Evolutionary conservation across 1,139 yeast genomes (phyloP).

Genomic region (Kurtzmaniella natalensis): DNA sequence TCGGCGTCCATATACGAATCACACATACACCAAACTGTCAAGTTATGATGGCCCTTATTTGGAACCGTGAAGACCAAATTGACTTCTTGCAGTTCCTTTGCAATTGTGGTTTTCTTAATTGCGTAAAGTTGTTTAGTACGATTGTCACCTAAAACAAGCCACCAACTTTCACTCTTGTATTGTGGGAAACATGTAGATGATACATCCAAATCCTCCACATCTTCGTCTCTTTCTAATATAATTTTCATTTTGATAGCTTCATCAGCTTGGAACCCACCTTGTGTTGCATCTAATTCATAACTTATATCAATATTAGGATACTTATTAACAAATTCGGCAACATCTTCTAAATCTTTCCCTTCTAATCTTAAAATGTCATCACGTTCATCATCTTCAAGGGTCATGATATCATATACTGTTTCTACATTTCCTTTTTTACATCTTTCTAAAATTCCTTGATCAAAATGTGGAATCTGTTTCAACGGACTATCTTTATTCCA

Average conservation of each 20-base stretch:
- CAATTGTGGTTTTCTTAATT: slow-evolving; percentile 60
- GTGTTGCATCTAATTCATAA: slow-evolving; percentile 43
- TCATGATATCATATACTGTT: slow-evolving; percentile 80
- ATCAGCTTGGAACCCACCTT: slow-evolving; percentile 28
- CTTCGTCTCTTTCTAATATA: slow-evolving; percentile 67
- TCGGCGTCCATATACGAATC: slow-evolving; percentile 91
- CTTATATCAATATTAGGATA: slow-evolving; percentile 82
- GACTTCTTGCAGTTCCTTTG: slow-evolving; percentile 49
- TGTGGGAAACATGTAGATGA: slow-evolving; percentile 54
- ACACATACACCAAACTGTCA: slow-evolving; percentile 82
- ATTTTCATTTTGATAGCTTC: slow-evolving; percentile 48
- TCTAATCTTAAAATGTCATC: slow-evolving; percentile 55
- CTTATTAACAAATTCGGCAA: slow-evolving; percentile 84
- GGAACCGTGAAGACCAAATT: slow-evolving; percentile 58
- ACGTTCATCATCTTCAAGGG: slow-evolving; percentile 77
- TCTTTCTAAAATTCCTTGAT: slow-evolving; percentile 49
- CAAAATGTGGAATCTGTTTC: slow-evolving; percentile 75
- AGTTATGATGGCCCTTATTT: slow-evolving; percentile 51
- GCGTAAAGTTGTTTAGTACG: slow-evolving; percentile 62
- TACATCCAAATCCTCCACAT: slow-evolving; percentile 62
- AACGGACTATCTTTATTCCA: slow-evolving; percentile 83
- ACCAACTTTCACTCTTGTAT: slow-evolving; percentile 76
- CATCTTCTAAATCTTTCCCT: slow-evolving; percentile 48
- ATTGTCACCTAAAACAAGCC: slow-evolving; percentile 77
- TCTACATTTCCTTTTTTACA: slow-evolving; percentile 57